Evolutionary conservation across 345 rosid genomes (phyloP).

Genomic region (Hibiscus tridactylites): DNA sequence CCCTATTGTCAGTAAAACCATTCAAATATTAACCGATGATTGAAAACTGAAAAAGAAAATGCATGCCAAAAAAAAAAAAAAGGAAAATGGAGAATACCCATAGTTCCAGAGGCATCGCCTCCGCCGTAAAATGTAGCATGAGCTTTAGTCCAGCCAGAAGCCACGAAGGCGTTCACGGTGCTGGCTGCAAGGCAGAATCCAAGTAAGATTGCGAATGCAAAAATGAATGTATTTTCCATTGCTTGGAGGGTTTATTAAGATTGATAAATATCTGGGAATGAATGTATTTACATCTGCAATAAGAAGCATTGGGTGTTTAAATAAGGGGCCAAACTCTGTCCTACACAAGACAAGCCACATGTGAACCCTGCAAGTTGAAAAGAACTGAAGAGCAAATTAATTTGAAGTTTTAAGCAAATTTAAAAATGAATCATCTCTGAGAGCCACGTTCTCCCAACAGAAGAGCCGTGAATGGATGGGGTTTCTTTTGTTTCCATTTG

Average conservation of each 20-base stretch:
- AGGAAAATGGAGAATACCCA: slow-evolving; percentile 31
- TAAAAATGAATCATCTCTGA: slow-evolving; percentile 19
- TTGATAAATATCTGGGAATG: not conserved
- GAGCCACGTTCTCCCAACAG: not conserved
- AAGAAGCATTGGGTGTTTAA: slow-evolving; percentile 14
- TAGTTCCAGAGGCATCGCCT: slow-evolving; percentile 75
- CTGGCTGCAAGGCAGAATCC: slow-evolving; percentile 19
- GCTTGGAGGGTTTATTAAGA: not conserved
- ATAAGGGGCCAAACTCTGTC: slow-evolving; percentile 17
- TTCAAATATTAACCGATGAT: not conserved
- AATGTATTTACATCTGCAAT: slow-evolving; percentile 14
- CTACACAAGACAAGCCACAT: slow-evolving; percentile 23
- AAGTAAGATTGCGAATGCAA: slow-evolving; percentile 29
- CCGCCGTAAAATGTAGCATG: slow-evolving; percentile 89
- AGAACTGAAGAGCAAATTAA: not conserved
- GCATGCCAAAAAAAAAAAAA: not conserved
- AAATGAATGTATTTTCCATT: slow-evolving; percentile 26
- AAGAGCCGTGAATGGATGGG: too few relatives aligned
- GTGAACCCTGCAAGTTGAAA: slow-evolving; percentile 21
- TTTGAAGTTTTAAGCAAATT: not conserved
- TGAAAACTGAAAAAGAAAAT: not conserved
- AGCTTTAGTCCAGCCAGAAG: slow-evolving; percentile 53
- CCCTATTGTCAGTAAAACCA: not conserved
- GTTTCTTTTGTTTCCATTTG: slow-evolving; percentile 8
- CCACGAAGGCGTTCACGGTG: slow-evolving; percentile 6